Evolutionary conservation across 495 filamentous ascomycete genomes (phyloP).

Genomic region (Penicillium robsamsonii): DNA sequence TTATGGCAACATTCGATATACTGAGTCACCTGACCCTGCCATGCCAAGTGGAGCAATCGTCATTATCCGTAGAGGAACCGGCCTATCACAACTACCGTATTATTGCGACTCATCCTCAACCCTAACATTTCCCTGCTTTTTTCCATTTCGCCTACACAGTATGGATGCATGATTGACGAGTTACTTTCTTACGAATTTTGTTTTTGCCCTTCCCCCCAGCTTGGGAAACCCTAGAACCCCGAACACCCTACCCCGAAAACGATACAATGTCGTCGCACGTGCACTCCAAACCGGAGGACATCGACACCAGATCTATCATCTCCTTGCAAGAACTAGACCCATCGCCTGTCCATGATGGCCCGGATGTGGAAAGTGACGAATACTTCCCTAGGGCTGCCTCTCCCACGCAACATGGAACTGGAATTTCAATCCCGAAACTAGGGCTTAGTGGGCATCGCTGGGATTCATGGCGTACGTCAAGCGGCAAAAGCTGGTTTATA

Average conservation of each 20-base stretch:
- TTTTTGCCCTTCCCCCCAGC: conserved; percentile 3
- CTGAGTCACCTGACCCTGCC: neutral
- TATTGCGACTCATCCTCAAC: conserved; percentile 16
- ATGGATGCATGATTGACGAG: conserved; percentile 18
- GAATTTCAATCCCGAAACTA: conserved; percentile 35
- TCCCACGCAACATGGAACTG: conserved; percentile 17
- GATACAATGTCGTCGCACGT: conserved; percentile 7
- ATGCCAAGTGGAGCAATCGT: neutral
- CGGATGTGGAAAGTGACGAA: conserved; percentile 52
- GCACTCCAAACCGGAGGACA: conserved; percentile 26
- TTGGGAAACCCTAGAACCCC: neutral
- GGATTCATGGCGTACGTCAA: conserved; percentile 58
- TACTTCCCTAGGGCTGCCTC: conserved; percentile 46
- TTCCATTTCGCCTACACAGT: neutral
- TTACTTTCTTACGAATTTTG: conserved; percentile 9
- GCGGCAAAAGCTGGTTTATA: conserved; percentile 1
- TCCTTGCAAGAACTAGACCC: conserved; percentile 80
- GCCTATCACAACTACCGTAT: conserved; percentile 18
- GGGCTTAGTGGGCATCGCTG: conserved; percentile 60
- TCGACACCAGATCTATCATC: conserved; percentile 48
- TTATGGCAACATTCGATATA: neutral
- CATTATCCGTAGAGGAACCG: conserved; percentile 12
- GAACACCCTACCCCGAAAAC: neutral
- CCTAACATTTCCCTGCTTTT: conserved; percentile 21
- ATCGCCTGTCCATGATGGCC: conserved; percentile 69